Evolutionary conservation across 139 green algal species (phyloP), one percentile per base, ranked within the genome.

Genomic region (Coelastrella sp.): DNA sequence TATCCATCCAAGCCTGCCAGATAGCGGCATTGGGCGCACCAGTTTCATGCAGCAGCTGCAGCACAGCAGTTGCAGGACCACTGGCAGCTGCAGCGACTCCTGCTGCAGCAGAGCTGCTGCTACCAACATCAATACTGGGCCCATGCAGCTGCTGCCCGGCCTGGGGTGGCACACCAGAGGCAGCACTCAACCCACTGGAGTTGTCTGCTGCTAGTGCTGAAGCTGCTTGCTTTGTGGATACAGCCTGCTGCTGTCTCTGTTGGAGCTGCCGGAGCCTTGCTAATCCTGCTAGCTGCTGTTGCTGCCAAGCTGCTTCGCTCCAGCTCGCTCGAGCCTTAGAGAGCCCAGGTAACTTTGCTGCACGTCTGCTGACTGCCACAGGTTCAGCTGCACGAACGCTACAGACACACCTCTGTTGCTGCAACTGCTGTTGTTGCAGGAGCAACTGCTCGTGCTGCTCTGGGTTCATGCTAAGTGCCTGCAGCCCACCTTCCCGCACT

Each of bases 31-130:
- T 87, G 23, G 74, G n/a, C 7, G 64, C 78, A 71, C 82, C 82
- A 20, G 47, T 58, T n/a, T 57, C 61, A 73, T 87, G 82, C 13
- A 87, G 82, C 65, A 87, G 65, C 82, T 79, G 82, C 65, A 87
- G 64, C 64, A 87, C 82, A 64, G 82, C 82, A 56, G 82, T 87
- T 16, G 56, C 56, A 10, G 22, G 7, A 58, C n/a, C 64, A 77
- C 7, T 56, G 56, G 80, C 59, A 86, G 80, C 59, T 11, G 80
- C 6, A 85, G 7, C 32, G 32, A 47, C 32, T 47, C 32, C 32
- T 47, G 32, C 32, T 47, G 32, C 32, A 47, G 32, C 32, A 47
- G 32, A 47, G 32, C 32, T 47, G 32, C 32, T 47, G 32, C 32
- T 47, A 47, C 32, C 32, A 47, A 47, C 32, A 47, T 47, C 32